Evolutionary conservation across 2,329 filamentous ascomycete species (phyloP), one percentile per base, ranked within the genome.

Genomic region (Lachnellula arida): DNA sequence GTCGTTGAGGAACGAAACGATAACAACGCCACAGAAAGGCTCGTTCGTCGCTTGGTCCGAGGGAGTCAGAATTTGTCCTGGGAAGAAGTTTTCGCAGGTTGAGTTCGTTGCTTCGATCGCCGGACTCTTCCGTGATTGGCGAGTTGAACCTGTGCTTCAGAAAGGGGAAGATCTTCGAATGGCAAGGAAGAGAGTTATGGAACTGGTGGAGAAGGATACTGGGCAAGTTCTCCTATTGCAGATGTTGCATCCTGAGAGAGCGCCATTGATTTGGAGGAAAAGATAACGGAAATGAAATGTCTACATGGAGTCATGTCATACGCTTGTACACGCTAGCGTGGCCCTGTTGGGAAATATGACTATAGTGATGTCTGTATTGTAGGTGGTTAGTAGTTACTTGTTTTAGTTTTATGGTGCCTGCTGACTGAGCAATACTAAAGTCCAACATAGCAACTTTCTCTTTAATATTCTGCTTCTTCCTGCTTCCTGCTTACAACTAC

Each of bases 1-100:
- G 12, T 15, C 40, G n/a, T 43, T 17, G 35, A 48, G 7, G 54
- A 46, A 55, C 17, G 44, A 51, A 46, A 39, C 12, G 0, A 4
- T 57, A 2, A 43, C 55, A 4, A 48, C 34, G 15, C 53, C 55
- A 5, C 37, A 35, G 17, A 54, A 49, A 37, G 57, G 54, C 17
- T 46, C 52, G 3, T 61, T 53, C 35, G 19, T 61, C 12, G 50
- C 61, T 9, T 63, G 61, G 61, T 47, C 59, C 11, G 57, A 50
- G 23, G 59, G 52, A 46, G 35, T 50, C 3, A 32, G 59, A 12
- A 35, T 50, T 2, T 63, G 59, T 25, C 61, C 59, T 14, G 59
- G 57, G 4, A 60, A 56, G 40, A 61, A 61, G 34, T 61, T 61
- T 22, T 49, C 57, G 0, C 49, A 57, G 23, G 61, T 61, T 3